A percentile compares a stretch with the other conserved stretches of the same genome.
Conservation (phyloP, 2,329 filamentous ascomycete species). For the Fonsecaea erecta region DNA sequence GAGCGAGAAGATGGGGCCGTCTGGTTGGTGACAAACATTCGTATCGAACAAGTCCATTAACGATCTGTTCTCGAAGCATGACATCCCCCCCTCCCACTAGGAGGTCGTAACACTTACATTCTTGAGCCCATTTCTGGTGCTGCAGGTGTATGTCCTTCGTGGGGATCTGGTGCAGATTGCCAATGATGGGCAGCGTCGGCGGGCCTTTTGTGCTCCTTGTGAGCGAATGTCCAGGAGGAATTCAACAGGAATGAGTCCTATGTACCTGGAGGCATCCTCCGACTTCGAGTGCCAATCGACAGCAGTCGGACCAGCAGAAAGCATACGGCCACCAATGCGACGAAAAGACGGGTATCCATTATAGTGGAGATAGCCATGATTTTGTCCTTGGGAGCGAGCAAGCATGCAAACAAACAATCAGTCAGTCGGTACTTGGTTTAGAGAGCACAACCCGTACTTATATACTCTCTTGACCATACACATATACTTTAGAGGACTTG, state of each 20-base stretch:
- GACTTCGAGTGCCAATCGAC: background rate
- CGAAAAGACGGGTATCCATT: background rate
- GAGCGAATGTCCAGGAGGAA: background rate
- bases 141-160: slow-evolving; percentile 49
- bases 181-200: slow-evolving; percentile 51
- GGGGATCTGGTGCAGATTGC: slow-evolving; percentile 56
- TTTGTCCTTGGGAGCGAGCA: background rate
- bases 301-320: slow-evolving; percentile 3
- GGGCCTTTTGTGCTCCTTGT: slow-evolving; percentile 43
- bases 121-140: slow-evolving; percentile 58
- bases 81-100: too few species aligned
- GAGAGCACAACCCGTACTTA: too few species aligned
- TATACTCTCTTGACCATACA: too few species aligned
- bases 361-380: background rate
- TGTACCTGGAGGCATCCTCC: slow-evolving; percentile 10
- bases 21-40: background rate
- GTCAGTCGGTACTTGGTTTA: too few species aligned
- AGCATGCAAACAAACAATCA: too few species aligned
- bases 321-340: slow-evolving; percentile 25
- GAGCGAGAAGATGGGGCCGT: slow-evolving; percentile 54
- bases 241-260: background rate
- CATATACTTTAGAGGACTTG: too few species aligned
- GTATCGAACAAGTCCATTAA: too few species aligned
- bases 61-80: slow-evolving; percentile 34
- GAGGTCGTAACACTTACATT: slow-evolving; percentile 48